Evolutionary conservation across 2,329 filamentous ascomycete species (phyloP), one percentile per base, ranked within the genome.

Genomic region (Colletotrichum trifolii): DNA sequence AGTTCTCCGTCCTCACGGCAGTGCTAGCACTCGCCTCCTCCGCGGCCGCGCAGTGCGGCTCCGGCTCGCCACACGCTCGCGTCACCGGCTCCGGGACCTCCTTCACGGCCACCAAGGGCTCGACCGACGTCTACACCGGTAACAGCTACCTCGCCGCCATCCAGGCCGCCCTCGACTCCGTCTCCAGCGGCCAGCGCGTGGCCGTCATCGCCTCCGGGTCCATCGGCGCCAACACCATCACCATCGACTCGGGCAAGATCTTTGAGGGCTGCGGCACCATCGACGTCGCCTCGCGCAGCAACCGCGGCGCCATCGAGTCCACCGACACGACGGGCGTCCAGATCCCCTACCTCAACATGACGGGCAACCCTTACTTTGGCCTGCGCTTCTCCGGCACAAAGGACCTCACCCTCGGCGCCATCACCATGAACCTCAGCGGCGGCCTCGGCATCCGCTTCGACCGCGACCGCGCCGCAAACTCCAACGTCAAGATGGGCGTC

Each of bases 191-290:
- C 8, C 82, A 87, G 71, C 82, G 85, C 10, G 79, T 87, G 1
- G 74, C 83, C 2, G 81, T 88, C 60, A 80, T 85, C 1, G 84
- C 85, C 0, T 85, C 83, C 0, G 85, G 85, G 4, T 84, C 82
- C 47, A 85, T 87, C 56, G 85, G 84, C 36, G 79, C 82, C n/a
- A 79, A 71, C 69, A 86, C 82, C 40, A 82, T 87, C 71, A 79
- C 73, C 33, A 80, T 87, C 66, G 69, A 71, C 39, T 82, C 80
- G 70, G 84, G 85, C 60, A 86, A 85, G 73, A 87, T 77, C 46
- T 87, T 88, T 52, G 85, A 88, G 68, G 85, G 83, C 38, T 87
- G 85, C 71, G 85, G 85, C 46, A 86, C 84, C 48, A 85, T 88
- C 72, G 77, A 87, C 61, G 78, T 77, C 0, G 80, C 70, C 33